phyloP scores from a whole-genome alignment of 192 early-diverging fungal species.

The Linnemannia zychae region DNA sequence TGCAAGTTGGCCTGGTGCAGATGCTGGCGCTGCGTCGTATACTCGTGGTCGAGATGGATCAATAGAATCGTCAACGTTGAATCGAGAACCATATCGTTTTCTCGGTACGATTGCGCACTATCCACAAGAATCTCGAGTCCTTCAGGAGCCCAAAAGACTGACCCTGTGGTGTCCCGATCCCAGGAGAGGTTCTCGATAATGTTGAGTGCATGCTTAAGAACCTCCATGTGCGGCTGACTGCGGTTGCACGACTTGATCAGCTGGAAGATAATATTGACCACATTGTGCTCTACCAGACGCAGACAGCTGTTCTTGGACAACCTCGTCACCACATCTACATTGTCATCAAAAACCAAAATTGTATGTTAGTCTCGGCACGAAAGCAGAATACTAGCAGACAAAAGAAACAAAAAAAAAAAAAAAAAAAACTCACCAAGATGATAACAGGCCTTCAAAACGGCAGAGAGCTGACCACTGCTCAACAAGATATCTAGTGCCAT shows the following conservation, averaged over 20 bases:
- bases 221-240: constrained; percentile 58
- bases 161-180: constrained; percentile 28
- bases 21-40: not conserved
- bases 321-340: constrained; percentile 53
- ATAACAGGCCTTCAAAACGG: constrained; percentile 59
- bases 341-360: not conserved
- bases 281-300: constrained; percentile 57
- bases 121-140: constrained; percentile 56
- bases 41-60: constrained; percentile 45
- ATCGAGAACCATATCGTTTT: constrained; percentile 58
- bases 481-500: constrained; percentile 58
- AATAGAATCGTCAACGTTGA: constrained; percentile 46
- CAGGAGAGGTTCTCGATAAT: constrained; percentile 56
- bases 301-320: constrained; percentile 58
- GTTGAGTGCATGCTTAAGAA: constrained; percentile 54
- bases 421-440: constrained; percentile 45
- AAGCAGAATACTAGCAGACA: not conserved
- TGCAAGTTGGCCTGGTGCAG: not conserved
- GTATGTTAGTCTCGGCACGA: not conserved
- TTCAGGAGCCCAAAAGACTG: constrained; percentile 50
- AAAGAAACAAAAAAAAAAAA: not conserved
- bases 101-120: constrained; percentile 49
- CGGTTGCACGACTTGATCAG: constrained; percentile 59
- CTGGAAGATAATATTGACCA: constrained; percentile 56
- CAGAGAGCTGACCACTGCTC: constrained; percentile 57